Evolutionary conservation across 441 rosid genomes (phyloP).

Genomic region (Syzygium malaccense): DNA sequence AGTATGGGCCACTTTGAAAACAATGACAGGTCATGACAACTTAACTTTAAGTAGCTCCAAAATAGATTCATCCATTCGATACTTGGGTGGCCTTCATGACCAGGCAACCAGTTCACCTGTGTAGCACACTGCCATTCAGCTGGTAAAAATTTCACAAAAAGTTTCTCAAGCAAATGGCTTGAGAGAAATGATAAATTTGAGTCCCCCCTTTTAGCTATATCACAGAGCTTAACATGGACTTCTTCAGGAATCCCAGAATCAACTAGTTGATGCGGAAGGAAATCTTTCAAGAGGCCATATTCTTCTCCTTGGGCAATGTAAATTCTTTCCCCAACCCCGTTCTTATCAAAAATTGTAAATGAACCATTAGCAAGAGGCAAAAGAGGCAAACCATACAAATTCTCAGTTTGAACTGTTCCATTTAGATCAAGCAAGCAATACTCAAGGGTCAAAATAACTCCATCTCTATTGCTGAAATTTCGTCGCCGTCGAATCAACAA

Average conservation of each 20-base stretch:
- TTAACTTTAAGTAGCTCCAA: slow-evolving; percentile 79
- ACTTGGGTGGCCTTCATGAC: slow-evolving; percentile 77
- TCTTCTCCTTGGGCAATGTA: slow-evolving; percentile 70
- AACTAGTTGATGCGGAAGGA: slow-evolving; percentile 80
- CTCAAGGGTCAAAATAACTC: slow-evolving; percentile 74
- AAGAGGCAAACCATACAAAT: slow-evolving; percentile 76
- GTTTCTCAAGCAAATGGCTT: slow-evolving; percentile 83
- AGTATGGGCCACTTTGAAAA: slow-evolving; percentile 97
- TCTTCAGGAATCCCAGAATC: slow-evolving; percentile 59
- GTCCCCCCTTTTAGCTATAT: slow-evolving; percentile 63
- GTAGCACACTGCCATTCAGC: slow-evolving; percentile 81
- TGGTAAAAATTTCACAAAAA: slow-evolving; percentile 81
- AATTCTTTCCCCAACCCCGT: slow-evolving; percentile 75
- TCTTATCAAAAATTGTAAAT: slow-evolving; percentile 68
- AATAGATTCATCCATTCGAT: slow-evolving; percentile 74
- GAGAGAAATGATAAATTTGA: slow-evolving; percentile 81
- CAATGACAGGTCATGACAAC: slow-evolving; percentile 81
- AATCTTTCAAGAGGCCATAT: slow-evolving; percentile 77
- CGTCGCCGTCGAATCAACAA: slow-evolving; percentile 76
- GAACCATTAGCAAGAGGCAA: slow-evolving; percentile 94
- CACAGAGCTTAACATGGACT: slow-evolving; percentile 62
- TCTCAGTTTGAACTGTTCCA: slow-evolving; percentile 39
- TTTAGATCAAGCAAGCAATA: slow-evolving; percentile 85
- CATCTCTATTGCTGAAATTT: slow-evolving; percentile 57
- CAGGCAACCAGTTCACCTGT: slow-evolving; percentile 81